Base-by-base conservation (phyloP, 1,284 basidiomycete genomes). In the Cutaneotrichosporon sp. region DNA sequence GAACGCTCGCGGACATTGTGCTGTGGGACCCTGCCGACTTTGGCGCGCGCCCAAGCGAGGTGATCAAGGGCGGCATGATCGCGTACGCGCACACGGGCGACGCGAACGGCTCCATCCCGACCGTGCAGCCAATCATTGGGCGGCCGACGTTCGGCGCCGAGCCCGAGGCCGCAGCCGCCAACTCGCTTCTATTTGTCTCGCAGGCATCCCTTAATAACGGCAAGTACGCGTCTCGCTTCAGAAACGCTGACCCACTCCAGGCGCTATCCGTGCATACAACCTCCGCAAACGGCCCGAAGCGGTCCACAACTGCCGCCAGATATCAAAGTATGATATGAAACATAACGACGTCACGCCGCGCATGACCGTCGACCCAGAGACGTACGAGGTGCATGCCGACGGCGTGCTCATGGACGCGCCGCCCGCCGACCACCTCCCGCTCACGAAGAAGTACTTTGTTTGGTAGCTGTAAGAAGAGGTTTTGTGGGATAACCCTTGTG, bases 1-100 rank as follows among this genome's bases (percentile, higher is more conserved):
- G 90, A 15, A 86, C 83, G 47, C 79, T 97, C 30, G 96, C 94
- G 0, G 94, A 99, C 73, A 80, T 99, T 36, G 91, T 96, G 0
- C 78, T 98, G 4, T 99, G 94, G 90, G 86, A 85, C 68, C 92
- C 93, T 0, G 85, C 87, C 68, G 85, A 88, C 70, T 98, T 99
- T 74, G 94, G 93, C 1, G 80, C 85, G 1, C 87, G 88, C 65
- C 93, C 94, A 0, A 88, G 94, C 67, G 86, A 90, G 82, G 85
- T 97, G 13, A 78, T 97, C 64, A 97, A 98, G 74, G 90, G 90
- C 15, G 94, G 94, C 26, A 85, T 94, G 23, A 94, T 97, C 59
- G 89, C 82, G 4, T 92, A 87, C 84, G 85, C 88, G 1, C 84
- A 89, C 83, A 86, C 94, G 84, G 92, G 92, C 22, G 91, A 96